Base-by-base conservation (phyloP, 352 stramenopile genomes). In the Pythium coloratum region DNA sequence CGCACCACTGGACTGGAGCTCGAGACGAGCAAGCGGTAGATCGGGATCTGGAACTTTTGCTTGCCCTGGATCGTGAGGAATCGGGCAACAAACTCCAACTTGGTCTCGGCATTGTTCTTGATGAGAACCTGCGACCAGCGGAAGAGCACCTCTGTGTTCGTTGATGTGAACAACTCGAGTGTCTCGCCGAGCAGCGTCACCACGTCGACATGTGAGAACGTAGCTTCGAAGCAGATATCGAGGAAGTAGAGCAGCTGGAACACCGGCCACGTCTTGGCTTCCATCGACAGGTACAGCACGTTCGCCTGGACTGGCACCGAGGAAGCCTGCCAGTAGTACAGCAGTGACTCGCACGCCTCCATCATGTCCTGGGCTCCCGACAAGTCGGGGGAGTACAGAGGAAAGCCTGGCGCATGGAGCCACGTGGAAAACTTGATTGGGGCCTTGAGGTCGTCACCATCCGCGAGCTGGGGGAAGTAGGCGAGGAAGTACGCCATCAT, bases 31-130 rank as follows among this genome's bases (percentile, higher is more conserved):
- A 82, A 26, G 13, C 84, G 79, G 69, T 89, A 93, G 42, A 90
- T 66, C 56, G 84, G 84, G 26, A 93, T 81, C 67, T 90, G 82
- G 68, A 91, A 91, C 62, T 93, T 93, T 42, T 93, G 84, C 62
- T 93, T 93, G 62, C 84, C 82, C 60, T 93, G 84, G 59, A 84
- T 77, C 47, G 80, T 71, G 32, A 93, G 63, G 55, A 93, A 93
- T 38, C 64, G 65, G 32, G 57, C 67, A 16, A 93, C 82, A 63
- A 80, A 73, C 7, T 70, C 64, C 38, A 88, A 50, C 32, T 81
- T 82, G 47, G 56, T 67, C 30, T 77, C 38, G 50, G 90, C 78
- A 1, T 54, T 47, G 67, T 93, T 91, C 62, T 79, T 88, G 70
- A 91, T 82, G 47, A 93, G 71, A 16, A 91, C 63, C 44, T 81